These are phyloP conservation scores for Byssoonygena ceratinophila DNA, from an alignment of 2,329 filamentous ascomycete genomes.

Conservation along the genomic window DNA sequence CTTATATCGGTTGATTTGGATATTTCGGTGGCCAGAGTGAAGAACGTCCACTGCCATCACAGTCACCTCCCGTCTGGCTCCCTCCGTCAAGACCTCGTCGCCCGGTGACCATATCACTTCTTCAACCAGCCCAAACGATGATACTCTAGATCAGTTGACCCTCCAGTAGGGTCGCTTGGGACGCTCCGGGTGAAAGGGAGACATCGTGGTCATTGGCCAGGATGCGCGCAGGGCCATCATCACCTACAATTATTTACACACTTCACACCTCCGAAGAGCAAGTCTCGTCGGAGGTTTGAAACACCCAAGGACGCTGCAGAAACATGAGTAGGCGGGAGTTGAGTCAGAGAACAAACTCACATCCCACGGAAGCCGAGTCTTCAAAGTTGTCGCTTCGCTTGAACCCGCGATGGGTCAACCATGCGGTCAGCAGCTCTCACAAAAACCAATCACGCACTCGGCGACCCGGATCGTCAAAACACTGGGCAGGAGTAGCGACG, in stretches of 20 bases:
- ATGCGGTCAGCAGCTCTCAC: background rate
- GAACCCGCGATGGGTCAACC: background rate
- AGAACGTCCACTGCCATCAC: no score
- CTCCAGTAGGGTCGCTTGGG: background rate
- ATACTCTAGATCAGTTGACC: background rate
- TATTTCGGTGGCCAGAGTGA: background rate
- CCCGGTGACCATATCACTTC: conserved; percentile 4
- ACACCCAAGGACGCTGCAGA: no score
- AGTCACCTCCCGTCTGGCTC: background rate
- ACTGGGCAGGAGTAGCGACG: background rate
- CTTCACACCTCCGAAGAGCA: no score
- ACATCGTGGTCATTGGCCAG: background rate
- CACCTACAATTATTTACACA: no score
- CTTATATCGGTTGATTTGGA: background rate
- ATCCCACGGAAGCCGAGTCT: no score
- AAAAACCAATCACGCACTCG: conserved; percentile 2
- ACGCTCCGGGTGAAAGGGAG: background rate
- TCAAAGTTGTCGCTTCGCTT: no score
- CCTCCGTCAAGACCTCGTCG: background rate
- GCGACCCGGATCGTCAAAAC: background rate
- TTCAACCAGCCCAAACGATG: background rate
- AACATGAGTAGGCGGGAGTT: no score
- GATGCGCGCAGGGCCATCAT: no score
- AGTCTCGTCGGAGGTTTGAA: no score
- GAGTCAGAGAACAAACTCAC: no score